A percentile compares a stretch with the other conserved stretches of the same genome.
These are phyloP conservation scores for Xylaria acuta DNA, from an alignment of 495 filamentous ascomycete genomes.

Conservation along the genomic window DNA sequence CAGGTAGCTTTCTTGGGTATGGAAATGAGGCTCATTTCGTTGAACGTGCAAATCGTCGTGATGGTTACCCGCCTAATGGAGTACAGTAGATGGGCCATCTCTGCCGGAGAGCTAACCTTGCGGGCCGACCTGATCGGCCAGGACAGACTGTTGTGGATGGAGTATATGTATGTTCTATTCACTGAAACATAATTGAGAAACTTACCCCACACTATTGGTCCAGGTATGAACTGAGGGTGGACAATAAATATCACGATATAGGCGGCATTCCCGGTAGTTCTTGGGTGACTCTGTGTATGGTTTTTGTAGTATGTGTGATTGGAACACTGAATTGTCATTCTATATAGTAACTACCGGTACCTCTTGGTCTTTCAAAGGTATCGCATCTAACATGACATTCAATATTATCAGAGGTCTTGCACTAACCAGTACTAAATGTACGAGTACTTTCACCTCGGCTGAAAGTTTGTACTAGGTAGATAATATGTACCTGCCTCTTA, in stretches of 20 bases:
- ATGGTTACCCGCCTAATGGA: neutral
- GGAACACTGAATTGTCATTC: neutral
- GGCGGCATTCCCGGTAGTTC: neutral
- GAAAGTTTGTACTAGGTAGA: neutral
- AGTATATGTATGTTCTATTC: neutral
- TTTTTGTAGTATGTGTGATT: neutral
- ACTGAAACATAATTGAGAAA: neutral
- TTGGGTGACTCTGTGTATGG: neutral
- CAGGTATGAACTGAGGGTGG: neutral
- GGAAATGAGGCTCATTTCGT: constrained; percentile 31
- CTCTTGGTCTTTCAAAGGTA: neutral
- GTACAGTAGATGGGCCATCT: neutral
- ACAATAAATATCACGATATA: no score
- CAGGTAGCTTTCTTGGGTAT: constrained; percentile 19
- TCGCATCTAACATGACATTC: neutral
- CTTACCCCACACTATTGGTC: neutral
- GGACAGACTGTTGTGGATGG: neutral
- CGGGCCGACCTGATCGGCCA: neutral
- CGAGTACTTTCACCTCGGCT: neutral
- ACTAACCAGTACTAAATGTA: no score
- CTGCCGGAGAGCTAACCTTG: constrained; percentile 7
- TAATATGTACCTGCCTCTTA: neutral
- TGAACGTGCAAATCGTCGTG: constrained; percentile 5
- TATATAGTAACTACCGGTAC: neutral
- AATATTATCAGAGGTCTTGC: no score